Evolutionary conservation across 257 asterid genomes (phyloP).

Genomic region (Solanum chiquidenum): DNA sequence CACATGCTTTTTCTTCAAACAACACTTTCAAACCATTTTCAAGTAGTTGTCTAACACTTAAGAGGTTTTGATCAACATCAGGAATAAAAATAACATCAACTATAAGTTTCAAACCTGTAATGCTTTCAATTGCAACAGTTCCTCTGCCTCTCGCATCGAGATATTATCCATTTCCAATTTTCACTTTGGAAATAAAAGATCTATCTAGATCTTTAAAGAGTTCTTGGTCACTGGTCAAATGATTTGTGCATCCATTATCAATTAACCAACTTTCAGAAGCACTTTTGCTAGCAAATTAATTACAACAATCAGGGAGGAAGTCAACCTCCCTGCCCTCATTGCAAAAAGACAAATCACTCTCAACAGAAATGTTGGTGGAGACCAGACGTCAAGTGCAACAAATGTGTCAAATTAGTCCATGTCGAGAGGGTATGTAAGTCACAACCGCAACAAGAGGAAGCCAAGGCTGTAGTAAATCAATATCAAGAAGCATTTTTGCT

Average conservation of each 20-base stretch:
- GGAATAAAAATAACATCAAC: neutral
- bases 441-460: too few species aligned
- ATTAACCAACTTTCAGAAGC: neutral
- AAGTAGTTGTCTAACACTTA: neutral
- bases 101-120: neutral
- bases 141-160: neutral
- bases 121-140: neutral
- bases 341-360: too few species aligned
- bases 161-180: neutral
- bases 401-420: too few species aligned
- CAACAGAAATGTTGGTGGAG: too few species aligned
- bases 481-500: too few species aligned
- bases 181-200: neutral
- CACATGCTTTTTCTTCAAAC: neutral
- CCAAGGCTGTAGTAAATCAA: too few species aligned
- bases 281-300: neutral
- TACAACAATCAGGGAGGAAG: too few species aligned
- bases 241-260: neutral
- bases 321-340: too few species aligned
- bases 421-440: too few species aligned
- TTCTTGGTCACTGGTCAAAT: neutral
- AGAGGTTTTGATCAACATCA: neutral
- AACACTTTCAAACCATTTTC: neutral
- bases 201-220: neutral
- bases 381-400: too few species aligned